phyloP scores from a whole-genome alignment of 2,329 filamentous ascomycete species.

The Didymella glomerata region DNA sequence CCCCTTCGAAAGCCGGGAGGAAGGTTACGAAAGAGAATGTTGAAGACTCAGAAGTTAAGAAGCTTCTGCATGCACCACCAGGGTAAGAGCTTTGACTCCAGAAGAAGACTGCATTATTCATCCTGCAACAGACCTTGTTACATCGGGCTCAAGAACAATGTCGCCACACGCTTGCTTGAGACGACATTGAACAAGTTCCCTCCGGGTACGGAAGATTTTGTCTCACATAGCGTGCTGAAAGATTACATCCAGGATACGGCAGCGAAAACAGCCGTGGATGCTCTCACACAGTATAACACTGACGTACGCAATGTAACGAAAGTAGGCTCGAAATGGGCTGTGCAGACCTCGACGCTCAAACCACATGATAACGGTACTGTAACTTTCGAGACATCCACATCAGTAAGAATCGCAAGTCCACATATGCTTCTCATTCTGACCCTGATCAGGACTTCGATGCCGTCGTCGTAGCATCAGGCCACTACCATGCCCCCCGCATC shows the following conservation, averaged over 20 bases:
- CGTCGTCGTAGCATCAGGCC: slow-evolving; percentile 63
- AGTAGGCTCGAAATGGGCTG: slow-evolving; percentile 58
- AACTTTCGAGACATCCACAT: slow-evolving; percentile 6
- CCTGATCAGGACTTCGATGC: slow-evolving; percentile 56
- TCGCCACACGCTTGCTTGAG: slow-evolving; percentile 60
- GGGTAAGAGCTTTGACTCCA: slow-evolving; percentile 48
- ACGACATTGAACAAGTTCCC: slow-evolving; percentile 65
- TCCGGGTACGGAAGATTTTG: slow-evolving; percentile 65
- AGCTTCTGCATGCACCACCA: slow-evolving; percentile 59
- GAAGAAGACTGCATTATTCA: not conserved
- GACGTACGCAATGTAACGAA: slow-evolving; percentile 65
- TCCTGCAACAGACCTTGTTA: slow-evolving; percentile 58
- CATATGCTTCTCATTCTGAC: not conserved
- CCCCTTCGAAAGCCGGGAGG: slow-evolving; percentile 31
- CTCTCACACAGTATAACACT: slow-evolving; percentile 64
- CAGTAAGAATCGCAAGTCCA: slow-evolving; percentile 11
- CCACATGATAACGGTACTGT: slow-evolving; percentile 24
- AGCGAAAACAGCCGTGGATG: slow-evolving; percentile 58
- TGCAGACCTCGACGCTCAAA: slow-evolving; percentile 59
- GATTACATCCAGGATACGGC: slow-evolving; percentile 70
- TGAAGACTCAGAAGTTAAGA: slow-evolving; percentile 22
- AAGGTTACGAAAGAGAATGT: slow-evolving; percentile 28
- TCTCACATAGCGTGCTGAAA: slow-evolving; percentile 64
- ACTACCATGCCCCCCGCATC: slow-evolving; percentile 62
- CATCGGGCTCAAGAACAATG: slow-evolving; percentile 62